Base-by-base conservation (phyloP, 2,329 filamentous ascomycete genomes). In the Endoconidiophora laricicola region DNA sequence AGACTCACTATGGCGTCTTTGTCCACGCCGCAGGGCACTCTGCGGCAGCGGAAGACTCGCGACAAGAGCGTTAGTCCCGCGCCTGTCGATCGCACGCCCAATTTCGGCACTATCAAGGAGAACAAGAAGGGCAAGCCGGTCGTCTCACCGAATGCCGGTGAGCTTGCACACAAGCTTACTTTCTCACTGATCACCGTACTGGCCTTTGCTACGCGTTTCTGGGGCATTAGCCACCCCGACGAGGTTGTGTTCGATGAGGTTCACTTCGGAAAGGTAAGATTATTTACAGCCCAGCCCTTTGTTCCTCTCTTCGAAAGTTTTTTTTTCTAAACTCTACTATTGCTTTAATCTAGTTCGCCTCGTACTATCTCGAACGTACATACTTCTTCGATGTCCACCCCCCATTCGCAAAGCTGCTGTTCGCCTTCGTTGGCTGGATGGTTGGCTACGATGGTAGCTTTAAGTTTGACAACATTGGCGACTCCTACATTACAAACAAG, bases 371-470 rank as follows among this genome's bases (percentile, higher is more conserved):
- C 59, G 82, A 95, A 69, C 83, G 87, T 60, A 95, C 87, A 55
- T 98, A 96, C 72, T 98, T 98, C 74, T 98, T 98, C 79, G 91
- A 98, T 70, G 91, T 98, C 50, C 91, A 98, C 66, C 91, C 91
- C 58, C 91, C 91, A 14, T 93, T 98, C 60, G 91, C 86, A 66
- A 98, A 98, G 73, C 86, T 98, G 54, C 80, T 98, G 46, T 96
- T 96, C 63, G 91, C 88, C 58, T 78, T 95, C 56, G 87, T 94
- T 69, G 91, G 91, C 63, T 98, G 91, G 91, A 76, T 96, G 49
- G 85, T 96, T 48, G 91, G 91, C 61, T 98, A 94, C 65, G 86
- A 96, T 69, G 91, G 91, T 58, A 81, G 88, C 62, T 98, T 96
- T 69, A 79, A 94, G 62, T 98, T 98, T 67, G 91, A 98, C 59